Conservation (phyloP, 2,329 filamentous ascomycete genomes). For the Escovopsis sp. region DNA sequence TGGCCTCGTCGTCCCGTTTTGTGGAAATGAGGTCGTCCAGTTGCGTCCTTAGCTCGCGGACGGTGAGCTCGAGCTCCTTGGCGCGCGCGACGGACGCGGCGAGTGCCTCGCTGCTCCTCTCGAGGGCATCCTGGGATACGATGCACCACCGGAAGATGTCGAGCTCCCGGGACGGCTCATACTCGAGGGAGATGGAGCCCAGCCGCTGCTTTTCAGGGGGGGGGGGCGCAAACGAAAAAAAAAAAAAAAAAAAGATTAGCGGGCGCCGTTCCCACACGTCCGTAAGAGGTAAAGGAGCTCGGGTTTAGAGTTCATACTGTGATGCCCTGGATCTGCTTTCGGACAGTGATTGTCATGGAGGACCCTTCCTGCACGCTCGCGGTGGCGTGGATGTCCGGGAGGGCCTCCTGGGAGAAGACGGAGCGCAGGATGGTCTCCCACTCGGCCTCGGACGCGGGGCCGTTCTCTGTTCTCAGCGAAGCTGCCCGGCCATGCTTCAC, state of each 20-base stretch:
- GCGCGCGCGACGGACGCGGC: conserved; percentile 26
- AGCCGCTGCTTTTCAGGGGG: conserved; percentile 42
- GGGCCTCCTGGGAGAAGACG: conserved; percentile 37
- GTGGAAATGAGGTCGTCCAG: conserved; percentile 50
- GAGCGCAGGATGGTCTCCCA: conserved; percentile 49
- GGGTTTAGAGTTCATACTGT: conserved; percentile 35
- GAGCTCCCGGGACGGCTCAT: conserved; percentile 43
- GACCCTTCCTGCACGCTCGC: conserved; percentile 40
- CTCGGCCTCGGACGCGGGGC: conserved; percentile 43
- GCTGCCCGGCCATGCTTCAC: conserved; percentile 42
- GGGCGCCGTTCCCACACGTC: neutral
- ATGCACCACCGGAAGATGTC: conserved; percentile 59
- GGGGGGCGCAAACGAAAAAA: too few relatives aligned
- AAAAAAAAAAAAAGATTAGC: conserved; percentile 9
- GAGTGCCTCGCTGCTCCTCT: conserved; percentile 29
- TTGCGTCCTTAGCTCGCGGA: conserved; percentile 45
- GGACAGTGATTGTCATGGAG: conserved; percentile 45
- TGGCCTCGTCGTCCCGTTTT: conserved; percentile 52
- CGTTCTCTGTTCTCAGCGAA: conserved; percentile 38
- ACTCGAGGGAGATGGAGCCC: conserved; percentile 45
- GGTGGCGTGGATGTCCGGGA: conserved; percentile 42
- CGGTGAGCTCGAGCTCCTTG: conserved; percentile 36
- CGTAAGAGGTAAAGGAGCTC: neutral
- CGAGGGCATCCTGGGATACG: conserved; percentile 35
- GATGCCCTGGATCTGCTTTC: conserved; percentile 52